Base-by-base conservation (phyloP, 202 grass and related monocot genomes). In the Eragrostis tef region DNA sequence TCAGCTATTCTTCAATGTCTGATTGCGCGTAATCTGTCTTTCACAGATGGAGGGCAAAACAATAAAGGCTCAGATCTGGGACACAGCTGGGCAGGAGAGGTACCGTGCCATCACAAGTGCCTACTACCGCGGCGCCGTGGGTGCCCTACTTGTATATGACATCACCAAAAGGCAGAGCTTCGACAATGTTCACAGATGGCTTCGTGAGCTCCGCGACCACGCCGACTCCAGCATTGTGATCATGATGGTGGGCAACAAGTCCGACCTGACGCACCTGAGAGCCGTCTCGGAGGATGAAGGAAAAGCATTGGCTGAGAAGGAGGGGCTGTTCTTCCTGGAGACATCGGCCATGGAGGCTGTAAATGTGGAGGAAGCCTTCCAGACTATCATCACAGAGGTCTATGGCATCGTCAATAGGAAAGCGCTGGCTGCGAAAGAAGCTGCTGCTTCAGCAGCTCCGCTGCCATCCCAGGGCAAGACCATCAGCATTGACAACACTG, bases 51-150 rank as follows among this genome's bases (percentile, higher is more conserved):
- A 94, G 5, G 92, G 89, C 54, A 94, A 94, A 70, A 94, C 89
- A 39, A 89, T 94, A 59, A 94, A 94, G 67, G 92, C 88, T 66
- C 92, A 94, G 67, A 94, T 94, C 52, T 94, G 92, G 92, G 92
- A 94, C 80, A 94, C 92, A 27, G 92, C 92, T 25, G 92, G 92
- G 11, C 92, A 94, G 74, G 92, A 94, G 84, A 91, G 92, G 81
- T 94, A 94, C 77, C 89, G 92, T 53, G 92, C 92, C 25, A 94
- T 94, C 64, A 94, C 92, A 66, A 94, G 89, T 53, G 92, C 92
- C 0, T 94, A 94, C 74, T 94, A 94, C 72, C 81, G 92, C 11
- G 92, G 92, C 0, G 92, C 92, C 0, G 92, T 94, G 15, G 92
- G 92, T 57, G 92, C 92, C 26, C 87, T 94, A 29, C 86, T 94